phyloP scores from a whole-genome alignment of 2,329 filamentous ascomycete species.

The Hypoxylon sp. region DNA sequence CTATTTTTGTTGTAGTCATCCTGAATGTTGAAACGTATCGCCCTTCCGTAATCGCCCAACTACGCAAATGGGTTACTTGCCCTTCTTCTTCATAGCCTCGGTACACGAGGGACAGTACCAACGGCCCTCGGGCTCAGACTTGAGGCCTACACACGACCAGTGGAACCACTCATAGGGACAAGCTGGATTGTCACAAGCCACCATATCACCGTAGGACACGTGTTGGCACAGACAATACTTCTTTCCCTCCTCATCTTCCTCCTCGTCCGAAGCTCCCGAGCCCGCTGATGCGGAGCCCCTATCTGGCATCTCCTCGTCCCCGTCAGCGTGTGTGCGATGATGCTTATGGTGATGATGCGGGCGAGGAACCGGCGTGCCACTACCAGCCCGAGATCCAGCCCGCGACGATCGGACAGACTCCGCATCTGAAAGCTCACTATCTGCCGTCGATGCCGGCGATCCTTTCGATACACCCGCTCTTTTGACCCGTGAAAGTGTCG shows the following conservation, averaged over 20 bases:
- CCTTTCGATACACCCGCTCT: slow-evolving; percentile 68
- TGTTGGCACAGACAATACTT: slow-evolving; percentile 89
- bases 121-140: slow-evolving; percentile 76
- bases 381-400: slow-evolving; percentile 59
- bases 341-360: slow-evolving; percentile 46
- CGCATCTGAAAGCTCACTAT: slow-evolving; percentile 76
- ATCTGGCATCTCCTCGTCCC: slow-evolving; percentile 55
- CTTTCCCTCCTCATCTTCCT: slow-evolving; percentile 81
- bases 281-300: slow-evolving; percentile 53
- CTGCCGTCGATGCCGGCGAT: slow-evolving; percentile 74
- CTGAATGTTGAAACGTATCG: not conserved
- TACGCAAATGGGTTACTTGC: slow-evolving; percentile 43
- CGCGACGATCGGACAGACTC: slow-evolving; percentile 69
- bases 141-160: slow-evolving; percentile 80
- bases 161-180: slow-evolving; percentile 92
- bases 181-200: slow-evolving; percentile 86
- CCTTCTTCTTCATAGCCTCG: slow-evolving; percentile 66
- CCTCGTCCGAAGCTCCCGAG: slow-evolving; percentile 69
- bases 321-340: slow-evolving; percentile 42
- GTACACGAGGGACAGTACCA: slow-evolving; percentile 78
- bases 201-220: slow-evolving; percentile 89
- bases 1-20: not conserved
- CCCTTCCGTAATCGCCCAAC: not conserved
- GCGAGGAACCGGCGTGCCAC: slow-evolving; percentile 57
- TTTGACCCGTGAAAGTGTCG: slow-evolving; percentile 74